Evolutionary conservation across 352 stramenopile genomes (phyloP), one percentile per base, ranked within the genome.

Genomic region (Phytophthora tubulina): DNA sequence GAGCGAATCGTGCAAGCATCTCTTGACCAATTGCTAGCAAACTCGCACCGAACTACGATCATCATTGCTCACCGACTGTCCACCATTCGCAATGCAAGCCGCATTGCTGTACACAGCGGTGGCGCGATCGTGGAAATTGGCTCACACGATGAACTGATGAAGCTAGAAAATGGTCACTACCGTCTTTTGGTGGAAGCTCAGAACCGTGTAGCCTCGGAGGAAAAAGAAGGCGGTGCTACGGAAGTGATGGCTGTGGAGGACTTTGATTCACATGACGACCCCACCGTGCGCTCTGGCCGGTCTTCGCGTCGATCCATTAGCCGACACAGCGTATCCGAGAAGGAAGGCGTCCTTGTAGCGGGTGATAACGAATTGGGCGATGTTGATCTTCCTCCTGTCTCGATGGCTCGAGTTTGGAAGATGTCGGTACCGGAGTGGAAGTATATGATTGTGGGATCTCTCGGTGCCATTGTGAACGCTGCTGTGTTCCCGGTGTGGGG

Each of bases 61-160:
- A 92, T 97, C 50, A 69, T 99, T 61, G 93, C 96, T 4, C 96
- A 80, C 75, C 78, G 97, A 38, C 63, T 98, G 38, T 95, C 84
- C 1, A 98, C 92, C 0, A 94, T 98, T 41, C 79, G 80, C 7
- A 96, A 98, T 55, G 91, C 89, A 13, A 94, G 98, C 73, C 75
- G 75, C 10, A 79, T 81, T 75, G 89, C 85, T 38, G 88, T 98
- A 0, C 76, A 98, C 61, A 77, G 79, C 27, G 66, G 91, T 13
- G 85, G 91, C 45, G 53, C 71, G 11, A 89, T 98, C 27, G 76
- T 95, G 4, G 91, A 93, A 63, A 75, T 92, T 27, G 94, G 94
- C 0, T 85, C 72, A 2, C 94, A 98, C 73, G 80, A 92, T 42
- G 78, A 92, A 55, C 67, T 98, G n/a, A 88, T 98, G 76, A 57